Percentiles rank a stretch among this genome's conserved stretches.
Evolutionary conservation across 23 red algal species (phyloP).

Genomic region (Agarophyton chilense): DNA sequence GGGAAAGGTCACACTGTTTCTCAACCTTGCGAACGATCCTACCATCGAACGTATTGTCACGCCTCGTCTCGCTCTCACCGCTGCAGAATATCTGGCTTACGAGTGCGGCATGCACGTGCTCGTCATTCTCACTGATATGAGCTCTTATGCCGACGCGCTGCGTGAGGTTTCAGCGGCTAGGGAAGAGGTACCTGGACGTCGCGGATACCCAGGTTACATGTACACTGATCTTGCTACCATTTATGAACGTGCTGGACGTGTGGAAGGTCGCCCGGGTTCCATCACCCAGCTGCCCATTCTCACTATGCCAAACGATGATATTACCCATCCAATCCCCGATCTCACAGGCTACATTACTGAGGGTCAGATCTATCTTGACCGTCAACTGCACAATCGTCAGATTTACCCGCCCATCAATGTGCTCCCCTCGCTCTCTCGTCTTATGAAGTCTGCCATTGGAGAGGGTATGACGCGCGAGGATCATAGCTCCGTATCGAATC

Average conservation of each 20-base stretch:
- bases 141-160: constrained; percentile 95
- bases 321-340: constrained; percentile 98
- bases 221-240: constrained; percentile 98
- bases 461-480: constrained; percentile 98
- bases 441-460: constrained; percentile 99
- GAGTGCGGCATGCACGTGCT: constrained; percentile 97
- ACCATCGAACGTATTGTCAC: constrained; percentile 99
- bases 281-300: constrained; percentile 96
- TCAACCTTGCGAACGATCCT: constrained; percentile 97
- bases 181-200: constrained; percentile 99
- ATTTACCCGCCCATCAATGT: constrained; percentile 98
- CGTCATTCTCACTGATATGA: constrained; percentile 99
- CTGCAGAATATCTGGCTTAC: constrained; percentile 98
- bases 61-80: constrained; percentile 93
- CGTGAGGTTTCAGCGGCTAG: constrained; percentile 97
- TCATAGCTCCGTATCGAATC: constrained; percentile 94
- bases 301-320: constrained; percentile 99
- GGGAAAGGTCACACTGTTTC: constrained; percentile 90
- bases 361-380: constrained; percentile 98
- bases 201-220: constrained; percentile 99
- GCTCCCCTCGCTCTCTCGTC: constrained; percentile 95
- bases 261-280: constrained; percentile 83
- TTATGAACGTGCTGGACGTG: constrained; percentile 93
- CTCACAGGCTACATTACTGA: constrained; percentile 99
- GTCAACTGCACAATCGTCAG: constrained; percentile 95